Conservation (phyloP, 441 rosid genomes). For the Codiaeum variegatum region DNA sequence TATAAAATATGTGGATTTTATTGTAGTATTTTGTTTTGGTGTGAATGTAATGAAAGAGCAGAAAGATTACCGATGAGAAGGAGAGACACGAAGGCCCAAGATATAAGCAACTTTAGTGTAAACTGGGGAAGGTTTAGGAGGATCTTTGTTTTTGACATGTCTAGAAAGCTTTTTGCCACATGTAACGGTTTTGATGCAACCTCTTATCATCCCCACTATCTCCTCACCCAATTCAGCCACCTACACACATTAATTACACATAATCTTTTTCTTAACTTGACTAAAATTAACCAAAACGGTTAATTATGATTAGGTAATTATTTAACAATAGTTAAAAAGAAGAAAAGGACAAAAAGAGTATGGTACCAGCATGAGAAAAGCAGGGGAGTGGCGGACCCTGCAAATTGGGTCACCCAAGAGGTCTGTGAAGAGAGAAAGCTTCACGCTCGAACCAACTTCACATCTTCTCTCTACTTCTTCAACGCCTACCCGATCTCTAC, state of each 20-base stretch:
- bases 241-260: conserved; percentile 28
- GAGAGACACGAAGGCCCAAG: conserved; percentile 92
- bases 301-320: too few species aligned
- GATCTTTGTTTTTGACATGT: conserved; percentile 29
- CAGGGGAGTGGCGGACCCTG: conserved; percentile 97
- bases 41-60: neutral
- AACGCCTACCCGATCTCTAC: conserved; percentile 49
- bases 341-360: conserved; percentile 13
- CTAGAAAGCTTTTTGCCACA: conserved; percentile 59
- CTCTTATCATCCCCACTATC: conserved; percentile 89
- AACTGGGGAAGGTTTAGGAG: conserved; percentile 44
- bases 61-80: conserved; percentile 56
- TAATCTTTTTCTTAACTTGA: too few species aligned
- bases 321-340: neutral
- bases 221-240: conserved; percentile 81
- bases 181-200: conserved; percentile 90
- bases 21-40: too few species aligned
- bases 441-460: conserved; percentile 90
- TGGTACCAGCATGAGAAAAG: conserved; percentile 88
- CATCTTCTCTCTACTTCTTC: conserved; percentile 83
- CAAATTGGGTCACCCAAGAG: conserved; percentile 95
- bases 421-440: conserved; percentile 91
- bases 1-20: too few species aligned
- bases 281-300: too few species aligned
- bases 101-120: conserved; percentile 87